Conservation (phyloP, 306 rosid species). For the Quillaja saponaria region DNA sequence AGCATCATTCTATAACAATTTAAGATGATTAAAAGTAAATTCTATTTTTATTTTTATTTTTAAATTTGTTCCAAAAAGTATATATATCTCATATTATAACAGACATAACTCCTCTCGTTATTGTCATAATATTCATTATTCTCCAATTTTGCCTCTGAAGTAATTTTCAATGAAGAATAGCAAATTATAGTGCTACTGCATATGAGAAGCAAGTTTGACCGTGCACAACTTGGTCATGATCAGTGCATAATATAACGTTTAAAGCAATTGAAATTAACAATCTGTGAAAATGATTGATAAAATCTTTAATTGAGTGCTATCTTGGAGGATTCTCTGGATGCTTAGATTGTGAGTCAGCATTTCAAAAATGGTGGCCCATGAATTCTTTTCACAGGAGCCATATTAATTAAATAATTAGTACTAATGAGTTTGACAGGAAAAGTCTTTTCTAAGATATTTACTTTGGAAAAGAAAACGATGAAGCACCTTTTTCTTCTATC, state of each 20-base stretch:
- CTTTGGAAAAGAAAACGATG: slow-evolving; percentile 33
- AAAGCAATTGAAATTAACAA: slow-evolving; percentile 23
- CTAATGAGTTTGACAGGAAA: slow-evolving; percentile 51
- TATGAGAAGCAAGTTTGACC: slow-evolving; percentile 6
- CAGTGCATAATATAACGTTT: slow-evolving; percentile 23
- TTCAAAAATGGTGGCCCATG: slow-evolving; percentile 79
- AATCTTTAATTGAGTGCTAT: slow-evolving; percentile 60
- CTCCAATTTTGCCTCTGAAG: no score
- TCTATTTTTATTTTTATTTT: no score
- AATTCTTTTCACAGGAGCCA: slow-evolving; percentile 52
- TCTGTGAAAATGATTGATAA: slow-evolving; percentile 53
- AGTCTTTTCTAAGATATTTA: slow-evolving; percentile 53
- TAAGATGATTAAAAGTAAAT: no score
- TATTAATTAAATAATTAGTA: slow-evolving; percentile 38
- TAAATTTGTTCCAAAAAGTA: no score
- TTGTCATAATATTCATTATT: no score
- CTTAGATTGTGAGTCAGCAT: slow-evolving; percentile 48
- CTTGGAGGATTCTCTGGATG: slow-evolving; percentile 46
- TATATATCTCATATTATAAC: no score
- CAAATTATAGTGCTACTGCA: no score
- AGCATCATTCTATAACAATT: no score
- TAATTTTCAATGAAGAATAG: no score
- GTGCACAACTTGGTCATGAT: slow-evolving; percentile 26
- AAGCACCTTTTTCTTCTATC: slow-evolving; percentile 1
- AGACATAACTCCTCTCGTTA: no score